These are phyloP conservation scores for Lentinula guzmanii DNA, from an alignment of 768 basidiomycete genomes.

Conservation along the genomic window DNA sequence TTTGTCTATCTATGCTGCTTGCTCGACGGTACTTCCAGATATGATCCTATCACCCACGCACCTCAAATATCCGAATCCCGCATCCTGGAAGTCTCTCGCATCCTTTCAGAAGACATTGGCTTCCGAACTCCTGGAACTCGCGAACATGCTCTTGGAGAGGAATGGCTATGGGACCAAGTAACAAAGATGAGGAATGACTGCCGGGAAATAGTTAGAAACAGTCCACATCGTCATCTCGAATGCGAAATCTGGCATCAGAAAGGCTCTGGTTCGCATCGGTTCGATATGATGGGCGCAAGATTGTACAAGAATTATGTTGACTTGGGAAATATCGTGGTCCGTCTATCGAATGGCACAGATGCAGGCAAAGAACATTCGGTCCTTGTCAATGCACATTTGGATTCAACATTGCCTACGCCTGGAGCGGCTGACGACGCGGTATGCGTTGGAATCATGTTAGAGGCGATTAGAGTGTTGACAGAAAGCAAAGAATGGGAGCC, in stretches of 20 bases:
- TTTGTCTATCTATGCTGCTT: not conserved
- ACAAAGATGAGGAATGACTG: conserved; percentile 57
- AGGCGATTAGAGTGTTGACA: conserved; percentile 71
- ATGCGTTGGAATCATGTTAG: conserved; percentile 87
- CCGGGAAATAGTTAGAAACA: conserved; percentile 39
- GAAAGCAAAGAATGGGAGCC: conserved; percentile 34
- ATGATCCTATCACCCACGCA: conserved; percentile 45
- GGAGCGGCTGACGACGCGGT: conserved; percentile 88
- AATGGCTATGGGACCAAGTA: conserved; percentile 72
- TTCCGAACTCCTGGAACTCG: conserved; percentile 88
- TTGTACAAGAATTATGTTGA: conserved; percentile 84
- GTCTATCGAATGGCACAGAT: conserved; percentile 72
- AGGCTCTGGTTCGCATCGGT: conserved; percentile 84
- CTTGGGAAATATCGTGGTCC: conserved; percentile 85
- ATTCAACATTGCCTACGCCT: conserved; percentile 85
- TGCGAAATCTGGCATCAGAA: conserved; percentile 91
- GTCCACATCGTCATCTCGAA: conserved; percentile 54
- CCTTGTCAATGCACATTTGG: conserved; percentile 85
- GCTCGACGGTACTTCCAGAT: conserved; percentile 17
- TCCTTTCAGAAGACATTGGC: conserved; percentile 82
- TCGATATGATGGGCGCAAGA: conserved; percentile 86
- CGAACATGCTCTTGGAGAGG: conserved; percentile 82
- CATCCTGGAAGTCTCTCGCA: conserved; percentile 56
- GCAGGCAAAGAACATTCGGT: conserved; percentile 76
- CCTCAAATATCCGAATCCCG: conserved; percentile 70